Evolutionary conservation across 2,329 filamentous ascomycete genomes (phyloP), one percentile per base, ranked within the genome.

Genomic region (Kalaharituber pfeilii): DNA sequence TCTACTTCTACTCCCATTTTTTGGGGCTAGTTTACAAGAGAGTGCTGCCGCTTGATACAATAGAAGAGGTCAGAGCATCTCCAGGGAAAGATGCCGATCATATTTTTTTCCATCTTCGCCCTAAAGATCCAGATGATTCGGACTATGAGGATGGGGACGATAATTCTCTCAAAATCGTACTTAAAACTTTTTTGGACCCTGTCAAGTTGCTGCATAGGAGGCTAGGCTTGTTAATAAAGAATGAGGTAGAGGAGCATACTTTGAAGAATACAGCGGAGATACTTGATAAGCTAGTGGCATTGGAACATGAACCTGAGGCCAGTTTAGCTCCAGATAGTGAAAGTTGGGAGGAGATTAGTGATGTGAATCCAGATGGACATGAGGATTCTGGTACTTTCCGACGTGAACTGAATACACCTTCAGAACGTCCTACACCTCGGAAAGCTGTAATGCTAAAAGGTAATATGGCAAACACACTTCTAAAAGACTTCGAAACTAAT

Each of bases 1-100:
- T 98, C 66, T 96, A 94, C 68, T 96, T 98, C 66, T 98, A 95
- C 69, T 93, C 88, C 63, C 84, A 96, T 65, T 85, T 95, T 65
- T 80, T 95, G 66, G 91, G 91, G 5, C 75, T 98, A 5, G 83
- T 96, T 0, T 75, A 94, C 30, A 84, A 89, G 1, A 89, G 87
- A 51, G 78, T 78, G 15, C 78, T 93, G 51, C 79, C 76, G 53
- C 73, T 98, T 55, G 76, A 81, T 53, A 80, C 77, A 20, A 86
- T 98, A 54, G 79, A 80, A 7, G 91, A 96, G 68, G 86, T 96
- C 42, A 95, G 86, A 24, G 85, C 85, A 33, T 86, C 86, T 1
- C 82, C 86, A 11, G 91, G 91, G 20, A 82, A 82, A 65, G 87
- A 95, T 63, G 94, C 86, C 65, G 91, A 98, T 69, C 94, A 88